These are phyloP conservation scores for Viola odorata DNA, from an alignment of 345 rosid genomes.

Conservation along the genomic window DNA sequence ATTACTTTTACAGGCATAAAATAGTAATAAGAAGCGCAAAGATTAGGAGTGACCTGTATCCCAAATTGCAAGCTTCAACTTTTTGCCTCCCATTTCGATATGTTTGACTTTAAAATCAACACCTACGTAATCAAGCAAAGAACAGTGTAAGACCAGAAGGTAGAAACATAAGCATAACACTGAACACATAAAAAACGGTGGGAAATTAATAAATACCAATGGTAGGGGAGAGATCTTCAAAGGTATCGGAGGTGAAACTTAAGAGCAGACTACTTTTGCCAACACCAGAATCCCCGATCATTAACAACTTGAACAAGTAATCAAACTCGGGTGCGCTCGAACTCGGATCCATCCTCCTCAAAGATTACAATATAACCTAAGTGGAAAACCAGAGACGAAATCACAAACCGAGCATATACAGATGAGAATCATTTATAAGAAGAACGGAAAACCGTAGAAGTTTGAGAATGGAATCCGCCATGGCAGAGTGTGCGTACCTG, in stretches of 20 bases:
- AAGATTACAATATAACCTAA: too few species aligned
- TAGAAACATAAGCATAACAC: background rate
- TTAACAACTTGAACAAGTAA: conserved; percentile 23
- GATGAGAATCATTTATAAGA: too few species aligned
- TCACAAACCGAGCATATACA: too few species aligned
- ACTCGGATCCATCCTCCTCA: conserved; percentile 3
- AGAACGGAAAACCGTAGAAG: too few species aligned
- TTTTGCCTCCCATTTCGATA: conserved; percentile 69
- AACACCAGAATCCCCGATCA: conserved; percentile 26
- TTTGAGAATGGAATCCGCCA: too few species aligned
- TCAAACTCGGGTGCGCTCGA: conserved; percentile 12
- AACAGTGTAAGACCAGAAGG: background rate
- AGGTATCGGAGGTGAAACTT: conserved; percentile 23
- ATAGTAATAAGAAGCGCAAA: background rate
- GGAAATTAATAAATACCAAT: conserved; percentile 8
- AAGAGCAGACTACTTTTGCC: conserved; percentile 23
- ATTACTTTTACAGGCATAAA: too few species aligned
- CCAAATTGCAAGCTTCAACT: conserved; percentile 94
- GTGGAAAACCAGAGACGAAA: too few species aligned
- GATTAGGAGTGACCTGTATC: conserved; percentile 54
- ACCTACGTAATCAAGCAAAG: conserved; percentile 35
- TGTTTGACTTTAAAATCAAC: conserved; percentile 93
- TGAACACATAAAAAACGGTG: background rate
- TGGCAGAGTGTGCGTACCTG: too few species aligned
- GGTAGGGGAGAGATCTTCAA: conserved; percentile 25